phyloP scores from a whole-genome alignment of 345 rosid species.

The Diplotaxis tenuifolia region DNA sequence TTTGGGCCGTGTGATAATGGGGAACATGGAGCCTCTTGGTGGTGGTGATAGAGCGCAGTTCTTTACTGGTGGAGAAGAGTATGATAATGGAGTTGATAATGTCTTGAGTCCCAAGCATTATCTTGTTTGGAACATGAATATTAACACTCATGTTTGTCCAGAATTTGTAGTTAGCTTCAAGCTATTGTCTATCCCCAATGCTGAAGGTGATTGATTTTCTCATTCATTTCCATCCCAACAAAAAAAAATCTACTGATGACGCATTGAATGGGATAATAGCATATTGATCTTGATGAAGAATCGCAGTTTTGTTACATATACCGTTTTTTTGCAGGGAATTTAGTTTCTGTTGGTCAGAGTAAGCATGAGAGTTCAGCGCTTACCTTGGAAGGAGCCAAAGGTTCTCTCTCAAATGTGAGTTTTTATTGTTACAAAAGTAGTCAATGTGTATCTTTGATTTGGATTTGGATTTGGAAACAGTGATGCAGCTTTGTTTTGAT shows the following conservation, averaged over 20 bases:
- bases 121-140: slow-evolving; percentile 79
- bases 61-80: slow-evolving; percentile 44
- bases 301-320: slow-evolving; percentile 1
- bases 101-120: slow-evolving; percentile 58
- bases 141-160: slow-evolving; percentile 71
- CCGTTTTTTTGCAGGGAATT: slow-evolving; percentile 14
- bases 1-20: slow-evolving; percentile 82
- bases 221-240: slow-evolving; percentile 2
- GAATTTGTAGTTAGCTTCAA: slow-evolving; percentile 92
- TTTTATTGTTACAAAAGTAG: not conserved
- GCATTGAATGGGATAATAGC: slow-evolving; percentile 36
- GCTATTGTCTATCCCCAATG: slow-evolving; percentile 42
- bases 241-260: slow-evolving; percentile 34
- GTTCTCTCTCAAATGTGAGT: slow-evolving; percentile 18
- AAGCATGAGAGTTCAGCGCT: slow-evolving; percentile 8
- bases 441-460: not conserved
- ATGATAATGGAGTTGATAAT: slow-evolving; percentile 83
- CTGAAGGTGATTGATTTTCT: slow-evolving; percentile 39
- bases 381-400: slow-evolving; percentile 20
- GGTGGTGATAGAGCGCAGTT: slow-evolving; percentile 51
- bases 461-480: not conserved
- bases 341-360: not conserved
- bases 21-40: slow-evolving; percentile 66
- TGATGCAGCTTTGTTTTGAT: slow-evolving; percentile 12
- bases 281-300: slow-evolving; percentile 16